Conservation (phyloP, 352 stramenopile genomes). For the Phytophthora lateralis region DNA sequence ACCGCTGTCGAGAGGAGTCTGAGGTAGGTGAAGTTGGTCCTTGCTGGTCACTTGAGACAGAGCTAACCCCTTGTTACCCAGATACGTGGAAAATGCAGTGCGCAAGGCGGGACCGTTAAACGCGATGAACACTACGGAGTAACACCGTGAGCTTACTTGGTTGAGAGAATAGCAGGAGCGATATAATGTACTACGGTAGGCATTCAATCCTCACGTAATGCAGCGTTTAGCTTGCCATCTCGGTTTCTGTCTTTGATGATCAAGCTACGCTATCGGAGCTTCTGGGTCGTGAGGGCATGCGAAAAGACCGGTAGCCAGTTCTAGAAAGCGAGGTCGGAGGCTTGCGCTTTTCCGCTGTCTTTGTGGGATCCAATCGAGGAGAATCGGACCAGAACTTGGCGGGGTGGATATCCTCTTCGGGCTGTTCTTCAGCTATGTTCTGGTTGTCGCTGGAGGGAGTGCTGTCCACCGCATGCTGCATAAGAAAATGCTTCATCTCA, state of each 20-base stretch:
- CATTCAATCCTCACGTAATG: background rate
- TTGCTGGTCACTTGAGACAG: background rate
- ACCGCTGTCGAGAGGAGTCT: constrained; percentile 47
- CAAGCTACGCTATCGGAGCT: constrained; percentile 20
- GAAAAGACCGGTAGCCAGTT: constrained; percentile 59
- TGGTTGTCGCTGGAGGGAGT: constrained; percentile 9
- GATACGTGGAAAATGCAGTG: constrained; percentile 48
- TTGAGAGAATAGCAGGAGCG: background rate
- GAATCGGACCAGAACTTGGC: constrained; percentile 42
- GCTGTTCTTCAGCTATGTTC: constrained; percentile 19
- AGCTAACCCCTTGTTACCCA: constrained; percentile 6
- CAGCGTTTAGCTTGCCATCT: background rate
- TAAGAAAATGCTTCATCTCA: constrained; percentile 67
- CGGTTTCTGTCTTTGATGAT: background rate
- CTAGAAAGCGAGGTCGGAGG: constrained; percentile 51
- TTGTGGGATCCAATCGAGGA: constrained; percentile 47
- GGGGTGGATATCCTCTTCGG: constrained; percentile 21
- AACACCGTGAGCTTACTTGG: background rate
- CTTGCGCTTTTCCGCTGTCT: constrained; percentile 54
- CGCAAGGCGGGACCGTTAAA: constrained; percentile 13
- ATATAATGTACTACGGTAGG: background rate
- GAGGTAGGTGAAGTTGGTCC: constrained; percentile 25
- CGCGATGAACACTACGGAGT: background rate
- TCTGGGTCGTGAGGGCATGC: constrained; percentile 41
- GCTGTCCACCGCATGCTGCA: constrained; percentile 33